Evolutionary conservation across 306 rosid species (phyloP), one percentile per base, ranked within the genome.

Genomic region (Dalbergia cochinchinensis): DNA sequence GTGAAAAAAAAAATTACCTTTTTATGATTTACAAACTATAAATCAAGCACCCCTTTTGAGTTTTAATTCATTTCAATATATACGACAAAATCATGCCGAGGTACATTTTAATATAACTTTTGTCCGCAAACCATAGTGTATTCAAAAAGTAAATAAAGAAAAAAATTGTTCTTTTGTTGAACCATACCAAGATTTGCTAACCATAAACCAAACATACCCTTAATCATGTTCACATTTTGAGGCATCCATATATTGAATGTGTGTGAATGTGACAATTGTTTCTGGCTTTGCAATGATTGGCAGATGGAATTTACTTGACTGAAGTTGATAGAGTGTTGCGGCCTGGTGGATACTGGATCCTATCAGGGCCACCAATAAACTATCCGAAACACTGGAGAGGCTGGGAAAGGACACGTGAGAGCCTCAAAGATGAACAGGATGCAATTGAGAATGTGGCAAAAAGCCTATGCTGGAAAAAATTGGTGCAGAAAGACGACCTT

Each of bases 281-380:
- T 41, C 64, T 11, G 48, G 41, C 13, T 8, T 73, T 39, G 19
- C 44, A 47, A 50, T 72, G 69, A 57, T 41, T 19, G 70, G 86
- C 92, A 95, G 99, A 87, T 65, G 99, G 97, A 26, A 69, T 77
- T 26, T 96, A 90, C 85, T 86, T 96, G 78, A 89, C 90, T 1
- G 99, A 96, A 73, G 89, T 96, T 31, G 98, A 96, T 80, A 41
- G 99, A 67, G 87, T 96, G 14, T 55, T 96, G 2, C 92, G 99
- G n/a, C 99, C 99, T 0, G 99, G 99, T 0, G 99, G 99, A 66
- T 96, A 93, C 13, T 96, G 99, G 99, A 82, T 96, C 77, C 89
- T 96, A 16, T 96, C 99, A 0, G 99, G 99, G 41, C 99, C 99
- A 11, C 99, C 99, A n/a, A 89, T 96, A 70, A 96, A 96, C 74